Percentiles rank a stretch among this genome's conserved stretches.
These are phyloP conservation scores for Russula sp. DNA, from an alignment of 768 basidiomycete genomes.

Conservation along the genomic window DNA sequence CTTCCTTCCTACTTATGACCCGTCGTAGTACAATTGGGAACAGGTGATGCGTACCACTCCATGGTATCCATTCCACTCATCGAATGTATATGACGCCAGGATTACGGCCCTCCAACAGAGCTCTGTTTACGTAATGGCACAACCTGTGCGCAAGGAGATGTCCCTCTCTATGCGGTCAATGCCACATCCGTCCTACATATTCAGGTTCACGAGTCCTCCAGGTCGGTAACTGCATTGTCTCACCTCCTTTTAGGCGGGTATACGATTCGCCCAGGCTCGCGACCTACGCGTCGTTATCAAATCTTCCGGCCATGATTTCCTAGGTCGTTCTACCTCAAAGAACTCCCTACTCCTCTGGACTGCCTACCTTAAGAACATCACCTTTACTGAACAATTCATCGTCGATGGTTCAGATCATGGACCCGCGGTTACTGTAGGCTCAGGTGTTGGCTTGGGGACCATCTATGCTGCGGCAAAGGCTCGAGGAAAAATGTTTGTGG, in stretches of 20 bases:
- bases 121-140: constrained; percentile 24
- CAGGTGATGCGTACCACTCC: constrained; percentile 7
- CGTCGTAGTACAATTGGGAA: constrained; percentile 28
- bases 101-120: constrained; percentile 14
- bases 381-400: constrained; percentile 34
- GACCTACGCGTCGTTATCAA: constrained; percentile 39
- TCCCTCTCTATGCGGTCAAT: constrained; percentile 28
- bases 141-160: constrained; percentile 23
- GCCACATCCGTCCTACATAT: constrained; percentile 22
- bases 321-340: constrained; percentile 45
- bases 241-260: constrained; percentile 32
- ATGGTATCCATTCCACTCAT: background rate
- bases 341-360: constrained; percentile 45
- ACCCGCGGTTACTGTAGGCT: constrained; percentile 32
- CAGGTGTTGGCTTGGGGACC: constrained; percentile 29
- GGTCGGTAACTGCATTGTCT: background rate
- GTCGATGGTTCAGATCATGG: constrained; percentile 32
- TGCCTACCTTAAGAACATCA: constrained; percentile 39
- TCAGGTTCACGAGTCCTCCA: constrained; percentile 14
- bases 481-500: constrained; percentile 31
- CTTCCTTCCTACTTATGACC: background rate
- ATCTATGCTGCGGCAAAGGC: constrained; percentile 30
- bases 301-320: constrained; percentile 42
- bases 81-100: constrained; percentile 4
- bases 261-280: constrained; percentile 35